Percentiles rank a stretch among this genome's conserved stretches.
Conservation (phyloP, 2,329 filamentous ascomycete genomes). For the Pseudohalonectria lignicola region DNA sequence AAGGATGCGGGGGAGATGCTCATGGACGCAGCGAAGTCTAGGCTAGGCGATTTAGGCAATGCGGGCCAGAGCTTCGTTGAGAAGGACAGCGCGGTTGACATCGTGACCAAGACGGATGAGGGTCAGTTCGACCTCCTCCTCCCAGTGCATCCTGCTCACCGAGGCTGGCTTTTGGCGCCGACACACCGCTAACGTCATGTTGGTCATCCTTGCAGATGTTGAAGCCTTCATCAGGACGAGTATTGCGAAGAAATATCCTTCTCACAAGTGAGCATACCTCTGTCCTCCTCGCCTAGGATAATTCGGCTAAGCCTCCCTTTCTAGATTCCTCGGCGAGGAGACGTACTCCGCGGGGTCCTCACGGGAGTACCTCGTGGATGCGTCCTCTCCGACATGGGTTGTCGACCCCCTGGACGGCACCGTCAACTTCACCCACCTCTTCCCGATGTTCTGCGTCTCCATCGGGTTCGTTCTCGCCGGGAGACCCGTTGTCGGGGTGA, state of each 20-base stretch:
- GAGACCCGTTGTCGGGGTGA: slow-evolving; percentile 55
- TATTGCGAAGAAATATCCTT: slow-evolving; percentile 49
- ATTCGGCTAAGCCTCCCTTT: not conserved
- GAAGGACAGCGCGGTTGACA: slow-evolving; percentile 67
- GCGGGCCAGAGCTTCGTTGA: slow-evolving; percentile 35
- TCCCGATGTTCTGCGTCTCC: slow-evolving; percentile 72
- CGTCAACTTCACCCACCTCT: slow-evolving; percentile 72
- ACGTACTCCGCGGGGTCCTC: slow-evolving; percentile 59
- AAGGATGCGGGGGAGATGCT: slow-evolving; percentile 60
- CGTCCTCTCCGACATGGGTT: slow-evolving; percentile 56
- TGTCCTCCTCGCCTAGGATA: no score
- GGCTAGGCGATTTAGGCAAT: no score
- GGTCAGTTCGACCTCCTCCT: slow-evolving; percentile 28
- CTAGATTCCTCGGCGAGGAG: slow-evolving; percentile 71
- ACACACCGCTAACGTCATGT: no score
- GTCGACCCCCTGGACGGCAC: slow-evolving; percentile 72
- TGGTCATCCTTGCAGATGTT: slow-evolving; percentile 57
- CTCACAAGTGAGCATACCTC: slow-evolving; percentile 45
- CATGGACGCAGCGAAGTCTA: slow-evolving; percentile 29
- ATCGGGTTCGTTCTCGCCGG: slow-evolving; percentile 56
- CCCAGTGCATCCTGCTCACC: not conserved
- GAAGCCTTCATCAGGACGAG: slow-evolving; percentile 56
- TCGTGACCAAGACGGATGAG: slow-evolving; percentile 68
- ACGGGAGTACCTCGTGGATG: slow-evolving; percentile 54
- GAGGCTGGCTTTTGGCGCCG: not conserved